These are phyloP conservation scores for Alternaria atra DNA, from an alignment of 2,329 filamentous ascomycete genomes.

Conservation along the genomic window DNA sequence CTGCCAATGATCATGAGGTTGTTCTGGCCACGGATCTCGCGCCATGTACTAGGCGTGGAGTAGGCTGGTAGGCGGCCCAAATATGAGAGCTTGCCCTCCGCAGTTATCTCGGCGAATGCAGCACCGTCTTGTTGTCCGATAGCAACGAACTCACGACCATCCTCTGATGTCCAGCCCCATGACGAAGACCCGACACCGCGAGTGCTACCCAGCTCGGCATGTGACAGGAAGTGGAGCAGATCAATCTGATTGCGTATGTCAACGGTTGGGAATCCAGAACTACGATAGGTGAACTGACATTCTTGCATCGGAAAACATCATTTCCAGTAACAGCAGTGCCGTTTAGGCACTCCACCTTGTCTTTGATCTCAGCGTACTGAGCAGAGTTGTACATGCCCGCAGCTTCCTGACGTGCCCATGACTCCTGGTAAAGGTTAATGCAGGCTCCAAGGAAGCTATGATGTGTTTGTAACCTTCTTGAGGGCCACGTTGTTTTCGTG, in stretches of 20 bases:
- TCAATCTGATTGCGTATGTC: slow-evolving; percentile 53
- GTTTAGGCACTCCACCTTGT: slow-evolving; percentile 47
- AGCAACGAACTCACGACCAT: slow-evolving; percentile 64
- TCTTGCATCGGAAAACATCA: slow-evolving; percentile 51
- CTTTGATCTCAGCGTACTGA: slow-evolving; percentile 47
- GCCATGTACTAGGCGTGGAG: slow-evolving; percentile 59
- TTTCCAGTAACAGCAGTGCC: slow-evolving; percentile 47
- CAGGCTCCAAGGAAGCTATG: not conserved
- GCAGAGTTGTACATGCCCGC: slow-evolving; percentile 45
- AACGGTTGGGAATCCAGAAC: not conserved
- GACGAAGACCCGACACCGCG: slow-evolving; percentile 57
- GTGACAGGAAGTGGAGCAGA: slow-evolving; percentile 65
- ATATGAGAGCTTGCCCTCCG: slow-evolving; percentile 61
- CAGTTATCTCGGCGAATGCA: slow-evolving; percentile 63
- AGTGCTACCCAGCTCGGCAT: slow-evolving; percentile 62
- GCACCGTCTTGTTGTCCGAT: slow-evolving; percentile 65
- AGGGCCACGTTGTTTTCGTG: slow-evolving; percentile 49
- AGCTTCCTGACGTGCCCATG: slow-evolving; percentile 47
- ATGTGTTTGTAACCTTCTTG: slow-evolving; percentile 37
- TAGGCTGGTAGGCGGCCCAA: slow-evolving; percentile 63
- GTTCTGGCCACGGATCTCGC: slow-evolving; percentile 61
- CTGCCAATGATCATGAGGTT: slow-evolving; percentile 56
- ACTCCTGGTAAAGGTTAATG: slow-evolving; percentile 45
- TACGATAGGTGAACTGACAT: not conserved
- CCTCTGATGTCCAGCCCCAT: slow-evolving; percentile 64